These are phyloP conservation scores for Endotrypanum monterogeii DNA, from an alignment of 208 protist species.

Conservation along the genomic window DNA sequence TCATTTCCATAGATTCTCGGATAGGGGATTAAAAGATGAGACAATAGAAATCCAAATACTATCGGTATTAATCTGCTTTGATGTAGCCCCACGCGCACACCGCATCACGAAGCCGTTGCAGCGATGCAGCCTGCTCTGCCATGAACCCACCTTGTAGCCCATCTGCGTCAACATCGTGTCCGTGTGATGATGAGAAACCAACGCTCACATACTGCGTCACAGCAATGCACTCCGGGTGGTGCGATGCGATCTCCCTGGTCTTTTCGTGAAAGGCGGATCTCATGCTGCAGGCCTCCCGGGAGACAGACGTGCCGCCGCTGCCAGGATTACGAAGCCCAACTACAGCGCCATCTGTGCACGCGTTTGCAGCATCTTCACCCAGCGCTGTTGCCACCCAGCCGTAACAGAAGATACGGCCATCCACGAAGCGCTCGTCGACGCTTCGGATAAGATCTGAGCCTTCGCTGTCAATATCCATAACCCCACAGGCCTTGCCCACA, in stretches of 20 bases:
- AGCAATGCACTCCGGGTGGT: neutral
- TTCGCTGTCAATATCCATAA: neutral
- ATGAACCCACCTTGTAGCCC: conserved; percentile 1
- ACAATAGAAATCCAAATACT: neutral
- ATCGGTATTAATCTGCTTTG: neutral
- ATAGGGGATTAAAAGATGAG: neutral
- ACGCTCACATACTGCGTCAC: conserved; percentile 31
- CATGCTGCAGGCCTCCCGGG: neutral
- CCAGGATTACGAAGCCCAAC: neutral
- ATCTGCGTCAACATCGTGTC: neutral
- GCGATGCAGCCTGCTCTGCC: conserved; percentile 1
- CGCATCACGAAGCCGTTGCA: conserved; percentile 24
- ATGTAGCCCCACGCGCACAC: conserved; percentile 16
- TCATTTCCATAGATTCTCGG: too few relatives aligned
- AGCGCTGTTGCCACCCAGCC: conserved; percentile 24
- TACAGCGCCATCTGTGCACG: neutral
- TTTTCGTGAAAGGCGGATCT: neutral
- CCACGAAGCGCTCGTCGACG: neutral
- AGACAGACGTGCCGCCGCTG: neutral
- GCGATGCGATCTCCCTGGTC: neutral
- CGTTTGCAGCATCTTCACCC: neutral
- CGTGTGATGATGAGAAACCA: neutral
- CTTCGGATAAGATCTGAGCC: too few relatives aligned
- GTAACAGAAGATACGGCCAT: conserved; percentile 21
- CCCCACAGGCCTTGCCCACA: neutral